Evolutionary conservation across 2,329 filamentous ascomycete genomes (phyloP), one percentile per base, ranked within the genome.

Genomic region (Botrytis squamosa): DNA sequence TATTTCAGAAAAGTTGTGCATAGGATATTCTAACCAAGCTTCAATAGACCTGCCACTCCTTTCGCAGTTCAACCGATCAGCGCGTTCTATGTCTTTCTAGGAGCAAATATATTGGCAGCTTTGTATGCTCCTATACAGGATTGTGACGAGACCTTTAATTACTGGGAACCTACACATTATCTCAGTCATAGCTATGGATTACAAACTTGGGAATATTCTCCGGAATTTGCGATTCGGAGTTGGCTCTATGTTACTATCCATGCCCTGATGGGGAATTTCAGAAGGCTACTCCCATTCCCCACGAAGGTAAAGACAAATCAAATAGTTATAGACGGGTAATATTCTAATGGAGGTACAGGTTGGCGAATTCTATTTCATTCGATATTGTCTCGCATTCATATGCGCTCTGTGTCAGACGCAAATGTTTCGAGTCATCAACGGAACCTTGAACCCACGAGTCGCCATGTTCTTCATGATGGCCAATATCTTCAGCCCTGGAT

Each of bases 191-290:
- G 93, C 79, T 95, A 97, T 80, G 96, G 95, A 57, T 86, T 98
- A 69, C 95, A 99, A 84, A 99, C 96, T 1, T 99, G 96, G 96
- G 96, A 99, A 83, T 99, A 98, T 84, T 97, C 95, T 0, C 96
- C 96, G 8, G 91, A 95, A 74, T 98, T 93, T 83, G 93, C 94
- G 69, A 98, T 99, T 78, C 91, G 96, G 76, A 98, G 94, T 84
- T 99, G 96, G 96, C 86, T 94, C 36, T 99, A 99, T 80, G 86
- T 97, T 55, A 88, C 86, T 8, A 83, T 98, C 1, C 95, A 99
- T 83, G 93, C 94, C 40, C 77, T 91, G 33, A 83, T 93, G 64
- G 92, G 90, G 63, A 93, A 89, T 75, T 77, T 93, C 29, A 88
- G 90, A 46, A 87, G 90, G 55, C 79, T 96, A 8, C 81, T 91